Evolutionary conservation across 139 green algal species (phyloP), one percentile per base, ranked within the genome.

Genomic region (Coccomyxa sp.): DNA sequence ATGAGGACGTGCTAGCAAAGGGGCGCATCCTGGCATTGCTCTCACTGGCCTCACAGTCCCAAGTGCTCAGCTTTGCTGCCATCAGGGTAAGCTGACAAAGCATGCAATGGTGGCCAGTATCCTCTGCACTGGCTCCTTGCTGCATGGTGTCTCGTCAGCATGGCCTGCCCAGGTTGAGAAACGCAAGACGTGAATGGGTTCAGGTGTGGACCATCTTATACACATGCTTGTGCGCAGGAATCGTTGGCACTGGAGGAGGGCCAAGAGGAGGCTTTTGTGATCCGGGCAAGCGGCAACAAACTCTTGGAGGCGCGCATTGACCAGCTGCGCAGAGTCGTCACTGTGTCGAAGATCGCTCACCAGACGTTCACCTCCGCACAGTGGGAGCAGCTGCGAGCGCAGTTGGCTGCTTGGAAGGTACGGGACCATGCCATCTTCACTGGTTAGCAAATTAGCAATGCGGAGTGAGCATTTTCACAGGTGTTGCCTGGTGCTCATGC

Each of bases 211-310:
- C 18, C 18, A 71, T 9, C 63, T 21, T 11, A 25, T 28, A 71
- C 1, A 11, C 63, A 71, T 71, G 63, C 63, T 14, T 71, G 38
- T 9, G 14, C 83, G 75, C 71, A 88, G 67, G 81, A 63, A 13
- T 10, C 80, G 67, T 79, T 90, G 71, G 75, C 83, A 75, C 51
- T 17, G 79, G 27, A 13, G 10, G 81, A 85, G 0, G 76, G 23
- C 11, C 88, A 93, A 79, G 90, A 92, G 59, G 90, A 93, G 86
- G 71, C 58, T 13, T 84, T 82, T 58, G 79, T 93, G 58, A 87
- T 93, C 59, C 76, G 82, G 74, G 90, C 90, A 10, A 93, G 92
- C 79, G 90, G 90, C 74, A 91, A 91, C 88, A 67, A 77, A 31
- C 82, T 91, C 15, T 58, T 89, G 77, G 78, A 82, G 59, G 85